Evolutionary conservation across 202 grass and related monocot species (phyloP).

Genomic region (Sporobolus alterniflorus): DNA sequence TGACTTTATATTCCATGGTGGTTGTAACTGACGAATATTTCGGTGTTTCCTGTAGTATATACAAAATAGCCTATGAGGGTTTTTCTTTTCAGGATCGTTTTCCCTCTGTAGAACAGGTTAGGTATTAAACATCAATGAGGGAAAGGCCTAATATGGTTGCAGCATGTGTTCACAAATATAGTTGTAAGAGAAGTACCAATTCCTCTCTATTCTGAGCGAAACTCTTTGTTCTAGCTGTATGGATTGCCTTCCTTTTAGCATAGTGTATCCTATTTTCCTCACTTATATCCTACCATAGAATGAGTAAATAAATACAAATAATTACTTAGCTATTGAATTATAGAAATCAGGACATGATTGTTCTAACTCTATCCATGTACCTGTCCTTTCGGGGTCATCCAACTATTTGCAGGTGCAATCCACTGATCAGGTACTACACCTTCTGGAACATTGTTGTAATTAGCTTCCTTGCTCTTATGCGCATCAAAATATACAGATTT

Average conservation of each 20-base stretch:
- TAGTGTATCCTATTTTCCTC: background rate
- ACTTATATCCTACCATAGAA: background rate
- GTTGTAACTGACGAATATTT: no score
- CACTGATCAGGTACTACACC: background rate
- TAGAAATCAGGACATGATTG: background rate
- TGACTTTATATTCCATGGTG: no score
- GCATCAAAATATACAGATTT: constrained; percentile 12
- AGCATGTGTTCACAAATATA: background rate
- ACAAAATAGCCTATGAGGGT: constrained; percentile 10
- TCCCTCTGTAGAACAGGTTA: background rate
- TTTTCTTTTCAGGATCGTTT: constrained; percentile 24
- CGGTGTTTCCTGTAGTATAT: no score
- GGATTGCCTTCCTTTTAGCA: background rate
- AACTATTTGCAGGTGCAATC: background rate
- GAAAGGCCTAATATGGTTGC: no score
- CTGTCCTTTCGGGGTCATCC: background rate
- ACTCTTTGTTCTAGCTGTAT: constrained; percentile 18
- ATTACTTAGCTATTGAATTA: no score
- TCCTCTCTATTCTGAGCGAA: constrained; percentile 1
- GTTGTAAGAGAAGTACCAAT: background rate
- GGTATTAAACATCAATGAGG: background rate
- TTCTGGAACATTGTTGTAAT: background rate
- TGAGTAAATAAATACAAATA: background rate
- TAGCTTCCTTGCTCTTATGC: constrained; percentile 3
- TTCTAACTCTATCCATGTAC: background rate